A percentile compares a stretch with the other conserved stretches of the same genome.
Conservation (phyloP, 2,329 filamentous ascomycete species). For the Aureobasidium uvarum region DNA sequence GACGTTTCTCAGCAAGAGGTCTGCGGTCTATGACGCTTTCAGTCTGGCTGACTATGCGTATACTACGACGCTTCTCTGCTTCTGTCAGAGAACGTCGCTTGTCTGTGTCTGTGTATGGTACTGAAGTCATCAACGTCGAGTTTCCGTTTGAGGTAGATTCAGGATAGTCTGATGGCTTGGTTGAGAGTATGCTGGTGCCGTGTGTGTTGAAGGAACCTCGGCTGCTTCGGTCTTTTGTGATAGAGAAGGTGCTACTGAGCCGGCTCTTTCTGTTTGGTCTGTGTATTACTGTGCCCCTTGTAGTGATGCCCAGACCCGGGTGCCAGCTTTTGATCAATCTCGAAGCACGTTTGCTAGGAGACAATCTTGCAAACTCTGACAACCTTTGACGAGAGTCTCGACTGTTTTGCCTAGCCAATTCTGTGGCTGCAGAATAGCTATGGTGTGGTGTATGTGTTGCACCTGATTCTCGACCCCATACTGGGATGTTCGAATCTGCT, state of each 20-base stretch:
- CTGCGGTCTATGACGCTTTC: conserved; percentile 42
- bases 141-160: conserved; percentile 34
- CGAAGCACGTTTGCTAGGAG: conserved; percentile 37
- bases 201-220: conserved; percentile 41
- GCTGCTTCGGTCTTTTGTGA: conserved; percentile 37
- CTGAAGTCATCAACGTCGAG: conserved; percentile 32
- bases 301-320: neutral
- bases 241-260: conserved; percentile 33
- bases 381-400: conserved; percentile 29
- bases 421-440: conserved; percentile 46
- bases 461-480: conserved; percentile 40
- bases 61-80: conserved; percentile 41
- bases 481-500: conserved; percentile 42
- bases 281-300: conserved; percentile 32
- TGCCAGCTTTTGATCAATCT: conserved; percentile 31
- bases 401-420: conserved; percentile 35
- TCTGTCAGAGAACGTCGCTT: conserved; percentile 32
- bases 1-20: conserved; percentile 43
- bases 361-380: conserved; percentile 37
- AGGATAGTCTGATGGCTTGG: conserved; percentile 42
- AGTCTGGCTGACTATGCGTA: conserved; percentile 42
- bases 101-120: neutral
- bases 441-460: conserved; percentile 44
- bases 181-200: conserved; percentile 44
- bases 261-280: conserved; percentile 33